Evolutionary conservation across 2,329 filamentous ascomycete species (phyloP), one percentile per base, ranked within the genome.

Genomic region (Exserohilum turcica): DNA sequence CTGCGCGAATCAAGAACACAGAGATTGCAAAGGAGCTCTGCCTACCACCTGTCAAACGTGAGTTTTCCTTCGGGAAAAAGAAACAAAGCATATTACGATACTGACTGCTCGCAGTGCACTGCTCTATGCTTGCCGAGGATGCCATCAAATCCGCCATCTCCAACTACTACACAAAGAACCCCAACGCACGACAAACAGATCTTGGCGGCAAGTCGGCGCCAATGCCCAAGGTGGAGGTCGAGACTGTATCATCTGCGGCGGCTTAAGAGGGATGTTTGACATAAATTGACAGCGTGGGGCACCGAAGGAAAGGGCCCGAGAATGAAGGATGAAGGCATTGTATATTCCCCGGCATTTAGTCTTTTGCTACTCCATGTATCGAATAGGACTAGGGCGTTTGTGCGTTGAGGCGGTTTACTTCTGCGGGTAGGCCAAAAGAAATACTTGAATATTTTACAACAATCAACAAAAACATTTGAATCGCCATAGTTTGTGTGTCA

Each of bases 21-120:
- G 92, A 99, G 78, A 99, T 99, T 73, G 94, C 94, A 32, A 95
- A 96, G 82, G 95, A 99, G 79, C 82, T 97, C 52, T 94, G 91
- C 72, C 78, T 94, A 70, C 91, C 91, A 31, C 91, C 91, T 57
- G 91, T 96, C 44, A 96, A 95, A 80, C 78, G 90, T 92, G 79
- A 77, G 87, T 85, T 40, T 32, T 19, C 38, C 28, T 48, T 39
- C 18, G 32, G 15, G 18, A 15, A 5, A 40, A 12, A 27, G 36
- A 15, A 28, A 29, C 13, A 32, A 24, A 5, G 15, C 18, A 12
- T 27, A 31, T 3, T 3, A 16, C 6, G 9, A 31, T 56, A 44
- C 59, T 46, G 66, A 76, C 64, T 56, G n/a, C 12, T 5, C 12
- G 24, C 68, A 90, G 88, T 94, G 42, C 91, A 96, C 77, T 96